A percentile compares a stretch with the other conserved stretches of the same genome.
phyloP scores from a whole-genome alignment of 148 eudicot species.

The Gaultheria prostrata region DNA sequence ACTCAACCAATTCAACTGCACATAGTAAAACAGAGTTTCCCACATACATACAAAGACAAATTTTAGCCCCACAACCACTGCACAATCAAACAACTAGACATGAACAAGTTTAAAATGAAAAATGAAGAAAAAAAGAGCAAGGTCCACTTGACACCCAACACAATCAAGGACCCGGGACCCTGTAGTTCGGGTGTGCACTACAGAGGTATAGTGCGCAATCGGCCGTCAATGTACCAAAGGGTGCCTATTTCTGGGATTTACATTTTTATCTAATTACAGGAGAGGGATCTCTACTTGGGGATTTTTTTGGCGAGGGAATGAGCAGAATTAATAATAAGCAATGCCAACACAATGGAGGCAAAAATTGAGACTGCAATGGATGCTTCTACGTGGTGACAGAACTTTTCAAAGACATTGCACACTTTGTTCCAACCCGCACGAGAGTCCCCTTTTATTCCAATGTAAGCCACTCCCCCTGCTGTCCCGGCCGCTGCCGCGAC shows the following conservation, averaged over 20 bases:
- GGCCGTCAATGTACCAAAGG: neutral
- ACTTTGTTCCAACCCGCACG: slow-evolving; percentile 51
- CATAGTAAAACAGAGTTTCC: neutral
- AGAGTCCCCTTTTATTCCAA: slow-evolving; percentile 51
- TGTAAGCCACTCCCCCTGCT: slow-evolving; percentile 57
- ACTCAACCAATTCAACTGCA: neutral
- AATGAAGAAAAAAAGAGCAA: neutral
- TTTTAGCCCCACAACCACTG: neutral
- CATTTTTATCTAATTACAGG: neutral
- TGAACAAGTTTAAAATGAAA: neutral
- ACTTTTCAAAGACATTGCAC: slow-evolving; percentile 45
- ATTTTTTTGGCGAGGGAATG: slow-evolving; percentile 49
- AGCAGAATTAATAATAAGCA: slow-evolving; percentile 50
- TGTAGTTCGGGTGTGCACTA: too few species aligned
- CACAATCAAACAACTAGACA: neutral
- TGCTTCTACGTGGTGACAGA: slow-evolving; percentile 45
- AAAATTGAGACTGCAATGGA: slow-evolving; percentile 43
- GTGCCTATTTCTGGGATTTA: neutral
- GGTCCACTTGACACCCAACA: neutral
- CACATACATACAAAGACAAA: neutral
- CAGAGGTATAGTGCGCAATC: too few species aligned
- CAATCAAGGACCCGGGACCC: neutral
- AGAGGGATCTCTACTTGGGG: slow-evolving; percentile 24
- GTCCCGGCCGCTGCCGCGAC: slow-evolving; percentile 69
- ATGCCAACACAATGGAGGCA: slow-evolving; percentile 43